A percentile compares a stretch with the other conserved stretches of the same genome.
Evolutionary conservation across 176 grass and related monocot genomes (phyloP).

Genomic region (Oryza meridionalis): DNA sequence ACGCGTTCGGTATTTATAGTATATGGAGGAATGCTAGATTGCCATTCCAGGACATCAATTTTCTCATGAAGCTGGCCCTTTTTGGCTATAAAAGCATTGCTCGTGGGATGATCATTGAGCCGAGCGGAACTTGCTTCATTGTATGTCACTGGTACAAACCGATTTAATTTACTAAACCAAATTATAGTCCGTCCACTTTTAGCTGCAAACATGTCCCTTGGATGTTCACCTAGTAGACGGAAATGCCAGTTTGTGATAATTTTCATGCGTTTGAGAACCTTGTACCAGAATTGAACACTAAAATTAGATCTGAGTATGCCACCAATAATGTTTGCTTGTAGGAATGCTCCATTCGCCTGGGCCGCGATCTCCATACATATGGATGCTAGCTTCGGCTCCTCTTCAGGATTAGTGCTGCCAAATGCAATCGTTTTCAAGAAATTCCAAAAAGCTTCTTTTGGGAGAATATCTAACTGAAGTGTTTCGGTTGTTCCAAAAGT

Average conservation of each 20-base stretch:
- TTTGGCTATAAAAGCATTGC: neutral
- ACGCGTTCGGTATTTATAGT: neutral
- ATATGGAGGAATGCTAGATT: constrained; percentile 3
- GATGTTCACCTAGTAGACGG: neutral
- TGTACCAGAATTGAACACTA: neutral
- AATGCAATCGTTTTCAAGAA: constrained; percentile 16
- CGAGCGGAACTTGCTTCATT: neutral
- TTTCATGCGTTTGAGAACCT: neutral
- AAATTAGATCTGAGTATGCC: neutral
- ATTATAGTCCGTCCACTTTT: neutral
- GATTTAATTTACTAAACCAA: neutral
- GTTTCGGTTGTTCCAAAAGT: neutral
- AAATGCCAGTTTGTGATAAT: neutral
- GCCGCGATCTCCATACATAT: neutral
- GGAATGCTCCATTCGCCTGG: neutral
- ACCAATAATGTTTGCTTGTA: neutral
- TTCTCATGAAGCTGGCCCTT: neutral
- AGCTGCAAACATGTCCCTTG: neutral
- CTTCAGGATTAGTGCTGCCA: neutral
- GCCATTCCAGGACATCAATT: neutral
- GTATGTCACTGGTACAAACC: neutral
- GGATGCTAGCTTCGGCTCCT: neutral
- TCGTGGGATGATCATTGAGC: neutral
- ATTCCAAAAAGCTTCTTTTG: neutral
- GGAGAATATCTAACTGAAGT: neutral